A percentile compares a stretch with the other conserved stretches of the same genome.
phyloP scores from a whole-genome alignment of 2,329 filamentous ascomycete genomes.

The Cladorrhinum sp. region DNA sequence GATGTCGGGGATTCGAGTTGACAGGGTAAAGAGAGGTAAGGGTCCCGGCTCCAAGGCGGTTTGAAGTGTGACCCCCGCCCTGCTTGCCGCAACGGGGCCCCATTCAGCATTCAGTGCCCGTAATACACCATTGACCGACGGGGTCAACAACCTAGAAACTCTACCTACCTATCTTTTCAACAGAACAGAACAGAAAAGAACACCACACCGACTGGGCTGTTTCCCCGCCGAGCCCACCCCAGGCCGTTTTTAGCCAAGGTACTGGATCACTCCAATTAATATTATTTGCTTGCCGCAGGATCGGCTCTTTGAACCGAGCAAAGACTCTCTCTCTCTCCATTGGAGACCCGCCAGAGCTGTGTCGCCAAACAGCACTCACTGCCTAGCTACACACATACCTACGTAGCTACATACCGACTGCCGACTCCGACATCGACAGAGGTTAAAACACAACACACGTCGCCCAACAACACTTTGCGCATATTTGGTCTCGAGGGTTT shows the following conservation, averaged over 20 bases:
- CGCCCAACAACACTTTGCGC: neutral
- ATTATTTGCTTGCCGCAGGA: constrained; percentile 15
- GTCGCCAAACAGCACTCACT: no score
- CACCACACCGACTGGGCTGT: neutral
- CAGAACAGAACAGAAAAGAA: neutral
- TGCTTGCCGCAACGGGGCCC: constrained; percentile 2
- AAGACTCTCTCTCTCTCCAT: neutral
- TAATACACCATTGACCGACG: neutral
- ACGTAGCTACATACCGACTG: no score
- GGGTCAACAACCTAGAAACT: no score
- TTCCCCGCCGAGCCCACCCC: neutral
- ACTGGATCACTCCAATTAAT: no score
- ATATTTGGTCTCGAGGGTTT: no score
- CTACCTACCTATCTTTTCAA: neutral
- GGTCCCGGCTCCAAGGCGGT: constrained; percentile 19
- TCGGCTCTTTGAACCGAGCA: constrained; percentile 9
- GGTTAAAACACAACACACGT: neutral
- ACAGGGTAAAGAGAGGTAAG: constrained; percentile 2
- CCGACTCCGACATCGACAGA: no score
- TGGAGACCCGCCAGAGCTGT: neutral
- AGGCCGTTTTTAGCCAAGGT: no score
- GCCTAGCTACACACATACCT: no score
- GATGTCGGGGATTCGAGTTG: neutral
- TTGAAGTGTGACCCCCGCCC: constrained; percentile 6
- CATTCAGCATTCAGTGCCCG: no score